Conservation (phyloP, 2,329 filamentous ascomycete genomes). For the Cyphellophora europaea region DNA sequence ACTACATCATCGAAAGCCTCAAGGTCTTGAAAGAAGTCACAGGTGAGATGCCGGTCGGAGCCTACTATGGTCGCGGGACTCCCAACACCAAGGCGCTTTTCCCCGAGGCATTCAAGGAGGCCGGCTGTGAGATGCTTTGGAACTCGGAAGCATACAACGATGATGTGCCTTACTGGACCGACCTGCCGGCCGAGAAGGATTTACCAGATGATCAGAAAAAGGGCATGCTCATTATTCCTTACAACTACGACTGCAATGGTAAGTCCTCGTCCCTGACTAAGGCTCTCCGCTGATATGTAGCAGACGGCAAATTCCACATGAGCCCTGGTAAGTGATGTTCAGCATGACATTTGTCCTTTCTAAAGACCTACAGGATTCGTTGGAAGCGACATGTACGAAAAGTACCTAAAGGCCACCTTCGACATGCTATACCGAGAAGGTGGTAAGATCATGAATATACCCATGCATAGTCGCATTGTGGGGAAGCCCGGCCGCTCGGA, state of each 20-base stretch:
- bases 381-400: background rate
- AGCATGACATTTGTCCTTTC: too few species aligned
- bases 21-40: background rate
- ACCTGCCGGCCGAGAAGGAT: constrained; percentile 1
- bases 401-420: background rate
- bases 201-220: constrained; percentile 1
- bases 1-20: background rate
- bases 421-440: background rate
- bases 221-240: background rate
- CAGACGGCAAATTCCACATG: constrained; percentile 1
- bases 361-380: too few species aligned
- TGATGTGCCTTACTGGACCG: background rate
- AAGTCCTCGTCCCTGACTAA: too few species aligned
- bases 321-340: background rate
- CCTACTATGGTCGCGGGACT: background rate
- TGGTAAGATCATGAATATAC: background rate
- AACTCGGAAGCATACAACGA: background rate
- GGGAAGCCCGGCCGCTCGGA: background rate
- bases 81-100: background rate
- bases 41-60: background rate
- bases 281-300: too few species aligned
- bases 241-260: constrained; percentile 1
- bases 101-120: background rate
- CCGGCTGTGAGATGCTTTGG: background rate
- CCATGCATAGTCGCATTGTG: background rate